A percentile compares a stretch with the other conserved stretches of the same genome.
Conservation (phyloP, 75 land plant species). For the Pseudotsuga menziesii region DNA sequence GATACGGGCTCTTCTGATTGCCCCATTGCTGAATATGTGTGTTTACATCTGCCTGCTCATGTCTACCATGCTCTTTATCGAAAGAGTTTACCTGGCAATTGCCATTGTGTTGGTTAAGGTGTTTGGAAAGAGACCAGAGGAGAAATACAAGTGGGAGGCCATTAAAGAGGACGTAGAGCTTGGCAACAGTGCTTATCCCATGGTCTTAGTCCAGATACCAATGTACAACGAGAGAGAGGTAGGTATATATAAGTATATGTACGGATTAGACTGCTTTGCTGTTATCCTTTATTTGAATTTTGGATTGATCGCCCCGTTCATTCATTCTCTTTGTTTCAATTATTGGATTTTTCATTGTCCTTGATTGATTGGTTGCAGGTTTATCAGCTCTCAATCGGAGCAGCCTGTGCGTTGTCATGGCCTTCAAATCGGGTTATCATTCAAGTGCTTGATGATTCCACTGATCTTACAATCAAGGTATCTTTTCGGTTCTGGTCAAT, state of each 20-base stretch:
- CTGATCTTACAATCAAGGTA: constrained; percentile 45
- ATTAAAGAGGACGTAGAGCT: constrained; percentile 63
- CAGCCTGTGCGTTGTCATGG: constrained; percentile 83
- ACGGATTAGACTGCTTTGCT: too few relatives aligned
- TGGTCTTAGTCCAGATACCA: constrained; percentile 78
- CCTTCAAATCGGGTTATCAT: constrained; percentile 72
- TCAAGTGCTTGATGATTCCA: constrained; percentile 83
- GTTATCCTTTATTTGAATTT: too few relatives aligned
- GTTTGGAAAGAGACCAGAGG: constrained; percentile 49
- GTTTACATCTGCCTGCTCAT: constrained; percentile 52
- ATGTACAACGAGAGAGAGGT: constrained; percentile 80
- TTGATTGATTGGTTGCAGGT: constrained; percentile 34
- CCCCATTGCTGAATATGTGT: constrained; percentile 48
- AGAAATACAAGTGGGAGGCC: constrained; percentile 60
- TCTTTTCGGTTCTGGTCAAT: too few relatives aligned
- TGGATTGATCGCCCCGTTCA: too few relatives aligned
- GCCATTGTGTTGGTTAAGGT: constrained; percentile 60
- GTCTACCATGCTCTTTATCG: constrained; percentile 76
- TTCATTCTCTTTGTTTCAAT: not conserved
- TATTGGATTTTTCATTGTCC: not conserved
- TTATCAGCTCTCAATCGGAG: constrained; percentile 78
- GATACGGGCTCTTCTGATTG: constrained; percentile 57
- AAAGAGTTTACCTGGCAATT: constrained; percentile 67
- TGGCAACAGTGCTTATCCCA: constrained; percentile 65
- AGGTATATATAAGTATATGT: too few relatives aligned